These are phyloP conservation scores for Coemansia sp. DNA, from an alignment of 192 early-diverging fungal genomes.

Conservation along the genomic window DNA sequence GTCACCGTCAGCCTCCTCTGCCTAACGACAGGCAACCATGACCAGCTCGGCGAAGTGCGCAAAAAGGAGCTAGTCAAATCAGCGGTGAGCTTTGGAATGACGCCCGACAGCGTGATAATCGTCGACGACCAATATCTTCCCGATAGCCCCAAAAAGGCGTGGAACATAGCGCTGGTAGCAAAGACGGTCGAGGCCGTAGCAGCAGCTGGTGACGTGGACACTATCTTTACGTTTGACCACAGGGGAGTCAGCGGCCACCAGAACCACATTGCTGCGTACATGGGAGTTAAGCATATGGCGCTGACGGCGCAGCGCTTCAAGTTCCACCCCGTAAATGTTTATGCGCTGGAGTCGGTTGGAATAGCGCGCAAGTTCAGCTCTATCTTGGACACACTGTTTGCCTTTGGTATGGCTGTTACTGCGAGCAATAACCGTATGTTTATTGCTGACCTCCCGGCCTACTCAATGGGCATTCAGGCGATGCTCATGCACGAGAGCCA, in stretches of 20 bases:
- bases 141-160: constrained; percentile 68
- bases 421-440: constrained; percentile 50
- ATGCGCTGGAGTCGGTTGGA: constrained; percentile 62
- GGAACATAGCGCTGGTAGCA: constrained; percentile 65
- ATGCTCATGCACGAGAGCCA: constrained; percentile 86
- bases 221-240: constrained; percentile 88
- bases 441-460: constrained; percentile 63
- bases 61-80: constrained; percentile 51
- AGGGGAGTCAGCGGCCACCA: constrained; percentile 88
- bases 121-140: constrained; percentile 61
- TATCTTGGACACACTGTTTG: constrained; percentile 56
- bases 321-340: constrained; percentile 55
- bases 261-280: constrained; percentile 84
- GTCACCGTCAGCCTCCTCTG: constrained; percentile 77
- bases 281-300: constrained; percentile 67
- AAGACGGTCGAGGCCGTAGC: constrained; percentile 64
- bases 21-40: constrained; percentile 76
- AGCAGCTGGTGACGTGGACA: constrained; percentile 60
- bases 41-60: constrained; percentile 48
- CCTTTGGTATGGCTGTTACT: constrained; percentile 18
- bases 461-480: constrained; percentile 62
- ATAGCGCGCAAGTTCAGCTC: constrained; percentile 63
- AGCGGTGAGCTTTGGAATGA: constrained; percentile 42
- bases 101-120: constrained; percentile 53
- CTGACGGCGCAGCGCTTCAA: constrained; percentile 57